phyloP scores from a whole-genome alignment of 176 grass and related monocot species.

The Avena atlantica region DNA sequence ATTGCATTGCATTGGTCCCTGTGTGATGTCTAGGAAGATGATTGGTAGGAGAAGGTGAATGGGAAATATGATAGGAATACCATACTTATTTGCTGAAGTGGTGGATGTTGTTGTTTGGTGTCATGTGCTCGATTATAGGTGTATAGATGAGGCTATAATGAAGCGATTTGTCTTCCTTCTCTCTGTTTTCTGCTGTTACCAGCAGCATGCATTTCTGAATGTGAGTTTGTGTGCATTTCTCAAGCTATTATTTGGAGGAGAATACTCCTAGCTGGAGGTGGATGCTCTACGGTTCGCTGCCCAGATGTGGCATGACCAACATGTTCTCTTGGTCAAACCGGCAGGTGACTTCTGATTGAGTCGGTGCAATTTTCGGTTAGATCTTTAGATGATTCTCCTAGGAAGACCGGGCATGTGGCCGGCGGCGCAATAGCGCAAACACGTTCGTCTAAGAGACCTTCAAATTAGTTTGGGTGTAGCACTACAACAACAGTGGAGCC shows the following conservation, averaged over 20 bases:
- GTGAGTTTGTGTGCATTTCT: neutral
- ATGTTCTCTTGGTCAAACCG: neutral
- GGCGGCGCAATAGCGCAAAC: slow-evolving; percentile 4
- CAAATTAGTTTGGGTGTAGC: neutral
- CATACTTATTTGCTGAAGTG: neutral
- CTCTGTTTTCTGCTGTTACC: neutral
- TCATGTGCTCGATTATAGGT: neutral
- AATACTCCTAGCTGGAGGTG: neutral
- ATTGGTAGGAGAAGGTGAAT: slow-evolving; percentile 5
- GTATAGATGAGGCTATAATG: slow-evolving; percentile 45
- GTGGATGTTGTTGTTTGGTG: slow-evolving; percentile 36
- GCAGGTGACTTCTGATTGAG: neutral
- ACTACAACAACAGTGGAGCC: too few species aligned
- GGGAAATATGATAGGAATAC: slow-evolving; percentile 39
- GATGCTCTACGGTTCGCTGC: neutral
- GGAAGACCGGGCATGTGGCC: slow-evolving; percentile 29
- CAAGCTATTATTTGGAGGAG: neutral
- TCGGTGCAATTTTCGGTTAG: neutral
- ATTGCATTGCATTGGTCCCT: slow-evolving; percentile 1
- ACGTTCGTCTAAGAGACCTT: neutral
- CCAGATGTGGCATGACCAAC: neutral
- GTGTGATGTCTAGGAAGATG: slow-evolving; percentile 17
- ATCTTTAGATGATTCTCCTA: neutral
- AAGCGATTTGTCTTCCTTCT: neutral
- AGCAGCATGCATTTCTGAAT: neutral